These are phyloP conservation scores for Fusarium hostae DNA, from an alignment of 2,329 filamentous ascomycete species.

Conservation along the genomic window DNA sequence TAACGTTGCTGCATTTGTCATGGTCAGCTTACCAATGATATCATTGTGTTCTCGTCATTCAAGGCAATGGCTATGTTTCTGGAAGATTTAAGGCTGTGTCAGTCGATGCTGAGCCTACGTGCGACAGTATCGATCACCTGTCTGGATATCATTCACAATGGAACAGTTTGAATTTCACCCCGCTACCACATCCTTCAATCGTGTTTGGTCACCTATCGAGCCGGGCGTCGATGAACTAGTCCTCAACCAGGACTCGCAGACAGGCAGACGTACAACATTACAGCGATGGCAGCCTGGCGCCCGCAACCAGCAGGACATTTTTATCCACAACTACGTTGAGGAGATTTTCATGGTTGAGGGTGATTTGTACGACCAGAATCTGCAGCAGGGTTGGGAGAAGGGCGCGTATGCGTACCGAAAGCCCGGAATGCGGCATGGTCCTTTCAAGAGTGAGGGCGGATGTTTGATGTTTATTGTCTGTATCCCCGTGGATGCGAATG, in stretches of 20 bases:
- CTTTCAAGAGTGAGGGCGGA: conserved; percentile 49
- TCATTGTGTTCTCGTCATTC: neutral
- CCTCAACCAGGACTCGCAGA: conserved; percentile 48
- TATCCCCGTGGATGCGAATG: conserved; percentile 30
- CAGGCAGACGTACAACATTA: conserved; percentile 46
- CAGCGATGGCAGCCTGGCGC: conserved; percentile 52
- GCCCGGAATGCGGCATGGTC: conserved; percentile 54
- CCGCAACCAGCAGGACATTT: conserved; percentile 40
- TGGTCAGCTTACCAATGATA: conserved; percentile 27
- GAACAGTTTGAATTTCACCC: conserved; percentile 46
- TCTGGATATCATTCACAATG: conserved; percentile 19
- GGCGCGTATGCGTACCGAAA: conserved; percentile 54
- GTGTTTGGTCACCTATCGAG: conserved; percentile 43
- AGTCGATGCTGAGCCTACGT: neutral
- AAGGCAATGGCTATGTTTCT: neutral
- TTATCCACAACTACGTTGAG: conserved; percentile 52
- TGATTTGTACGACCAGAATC: conserved; percentile 48
- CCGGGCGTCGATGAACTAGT: conserved; percentile 51
- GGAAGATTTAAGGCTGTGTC: conserved; percentile 12
- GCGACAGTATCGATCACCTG: neutral
- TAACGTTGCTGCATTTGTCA: conserved; percentile 24
- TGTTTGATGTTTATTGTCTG: conserved; percentile 49
- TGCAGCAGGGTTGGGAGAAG: conserved; percentile 47
- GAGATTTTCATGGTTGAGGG: conserved; percentile 53
- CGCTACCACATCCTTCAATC: conserved; percentile 32